Evolutionary conservation across 768 basidiomycete genomes (phyloP), one percentile per base, ranked within the genome.

Genomic region (Panaeolus papilionaceus): DNA sequence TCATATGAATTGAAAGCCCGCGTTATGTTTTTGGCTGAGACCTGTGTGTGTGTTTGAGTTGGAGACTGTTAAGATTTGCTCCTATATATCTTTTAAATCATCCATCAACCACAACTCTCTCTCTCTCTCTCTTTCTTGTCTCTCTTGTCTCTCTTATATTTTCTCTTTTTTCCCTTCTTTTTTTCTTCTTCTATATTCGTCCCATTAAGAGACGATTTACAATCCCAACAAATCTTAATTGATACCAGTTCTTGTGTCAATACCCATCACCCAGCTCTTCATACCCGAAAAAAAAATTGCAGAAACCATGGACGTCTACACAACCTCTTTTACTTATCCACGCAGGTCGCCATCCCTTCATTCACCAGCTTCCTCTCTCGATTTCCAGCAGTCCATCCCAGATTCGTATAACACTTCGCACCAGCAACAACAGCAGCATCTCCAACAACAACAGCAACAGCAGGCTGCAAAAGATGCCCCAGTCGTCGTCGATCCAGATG

Each of bases 291-390:
- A 63, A 62, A 62, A 20, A 5, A 62, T 26, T 23, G 11, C 16
- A 10, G 40, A 23, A 49, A 71, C 73, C 76, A 96, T 98, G 96
- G 96, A 98, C 78, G 89, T 96, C 77, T 97, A 96, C 87, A 93
- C 95, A 65, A 93, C 94, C 72, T 93, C 95, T 75, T 96, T 98
- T 86, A 91, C 91, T 73, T 92, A 93, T 82, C 94, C 95, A 75
- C 92, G 93, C 83, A 85, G 91, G 78, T 86, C 90, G 76, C 89
- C 89, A 75, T 86, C 87, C 80, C 80, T 84, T 82, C 88, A 86
- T 80, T 87, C 89, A 67, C 81, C 86, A 64, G 79, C 87, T 72
- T 85, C 87, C 64, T 86, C 90, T 68, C 82, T 90, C 81, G 90
- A 92, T 79, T 86, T 87, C 73, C 81, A 83, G 65, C 77, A 78